Conservation (phyloP, 2,329 filamentous ascomycete genomes). For the Xylaria sp. region DNA sequence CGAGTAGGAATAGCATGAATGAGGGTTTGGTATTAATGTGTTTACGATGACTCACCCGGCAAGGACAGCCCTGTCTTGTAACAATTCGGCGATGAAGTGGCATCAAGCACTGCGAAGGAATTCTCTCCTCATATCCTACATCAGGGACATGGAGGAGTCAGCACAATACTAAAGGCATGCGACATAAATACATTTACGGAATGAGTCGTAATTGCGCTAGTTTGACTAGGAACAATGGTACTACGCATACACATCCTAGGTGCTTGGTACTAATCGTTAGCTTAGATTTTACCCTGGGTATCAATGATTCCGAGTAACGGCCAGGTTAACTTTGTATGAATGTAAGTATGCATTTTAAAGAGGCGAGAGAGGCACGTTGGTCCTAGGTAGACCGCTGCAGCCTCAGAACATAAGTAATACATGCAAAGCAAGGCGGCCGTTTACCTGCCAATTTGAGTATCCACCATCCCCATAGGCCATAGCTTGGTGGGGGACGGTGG, state of each 20-base stretch:
- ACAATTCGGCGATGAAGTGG: not conserved
- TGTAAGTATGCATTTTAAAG: too few relatives aligned
- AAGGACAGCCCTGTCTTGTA: not conserved
- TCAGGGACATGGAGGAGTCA: not conserved
- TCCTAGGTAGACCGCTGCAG: not conserved
- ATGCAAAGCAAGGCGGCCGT: not conserved
- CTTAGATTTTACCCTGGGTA: not conserved
- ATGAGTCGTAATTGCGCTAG: slow-evolving; percentile 11
- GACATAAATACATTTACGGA: not conserved
- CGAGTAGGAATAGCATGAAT: not conserved
- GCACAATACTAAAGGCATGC: not conserved
- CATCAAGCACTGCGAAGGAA: not conserved
- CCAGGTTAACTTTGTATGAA: too few relatives aligned
- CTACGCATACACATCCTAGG: not conserved
- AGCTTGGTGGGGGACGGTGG: slow-evolving; percentile 35
- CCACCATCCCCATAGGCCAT: slow-evolving; percentile 19
- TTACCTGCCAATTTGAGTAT: slow-evolving; percentile 20
- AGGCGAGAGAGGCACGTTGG: too few relatives aligned
- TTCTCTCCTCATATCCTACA: not conserved
- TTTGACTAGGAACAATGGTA: slow-evolving; percentile 1
- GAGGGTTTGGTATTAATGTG: not conserved
- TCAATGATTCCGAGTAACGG: too few relatives aligned
- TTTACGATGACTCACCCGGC: not conserved
- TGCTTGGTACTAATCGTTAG: not conserved
- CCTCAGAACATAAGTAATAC: not conserved